These are phyloP conservation scores for Entophlyctis luteolus DNA, from an alignment of 192 early-diverging fungal species.

Conservation along the genomic window DNA sequence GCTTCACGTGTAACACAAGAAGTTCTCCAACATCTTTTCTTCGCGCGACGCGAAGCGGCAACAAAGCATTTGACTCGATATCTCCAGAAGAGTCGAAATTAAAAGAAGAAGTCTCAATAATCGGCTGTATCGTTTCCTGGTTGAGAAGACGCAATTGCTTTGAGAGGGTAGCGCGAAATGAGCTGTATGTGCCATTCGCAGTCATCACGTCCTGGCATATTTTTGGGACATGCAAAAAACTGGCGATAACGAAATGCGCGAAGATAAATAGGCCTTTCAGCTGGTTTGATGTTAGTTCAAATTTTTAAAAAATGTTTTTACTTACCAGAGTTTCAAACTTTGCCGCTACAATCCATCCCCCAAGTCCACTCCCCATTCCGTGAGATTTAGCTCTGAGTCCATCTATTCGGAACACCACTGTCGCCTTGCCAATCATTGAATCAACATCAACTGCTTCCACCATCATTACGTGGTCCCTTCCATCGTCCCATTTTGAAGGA, in stretches of 20 bases:
- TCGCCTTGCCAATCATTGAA: slow-evolving; percentile 46
- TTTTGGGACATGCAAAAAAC: slow-evolving; percentile 33
- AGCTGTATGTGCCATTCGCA: not conserved
- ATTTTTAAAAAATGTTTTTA: not conserved
- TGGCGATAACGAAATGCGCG: slow-evolving; percentile 27
- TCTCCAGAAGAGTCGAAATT: not conserved
- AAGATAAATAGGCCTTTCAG: slow-evolving; percentile 41
- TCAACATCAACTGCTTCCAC: slow-evolving; percentile 58
- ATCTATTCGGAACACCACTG: slow-evolving; percentile 67
- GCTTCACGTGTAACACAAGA: not conserved
- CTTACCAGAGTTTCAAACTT: slow-evolving; percentile 31
- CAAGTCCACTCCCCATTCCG: slow-evolving; percentile 63
- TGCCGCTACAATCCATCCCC: slow-evolving; percentile 43
- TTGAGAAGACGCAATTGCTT: not conserved
- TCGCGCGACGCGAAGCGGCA: not conserved
- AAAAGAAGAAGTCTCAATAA: not conserved
- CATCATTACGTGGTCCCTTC: slow-evolving; percentile 54
- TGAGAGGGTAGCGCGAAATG: not conserved
- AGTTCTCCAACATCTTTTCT: not conserved
- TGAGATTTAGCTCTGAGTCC: slow-evolving; percentile 50
- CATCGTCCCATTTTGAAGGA: slow-evolving; percentile 64
- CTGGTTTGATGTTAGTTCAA: not conserved
- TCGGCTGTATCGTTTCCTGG: not conserved
- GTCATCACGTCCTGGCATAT: slow-evolving; percentile 7
- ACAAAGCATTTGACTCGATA: not conserved